Base-by-base conservation (phyloP, 2,329 filamentous ascomycete genomes). In the Talaromyces amestolkiae region DNA sequence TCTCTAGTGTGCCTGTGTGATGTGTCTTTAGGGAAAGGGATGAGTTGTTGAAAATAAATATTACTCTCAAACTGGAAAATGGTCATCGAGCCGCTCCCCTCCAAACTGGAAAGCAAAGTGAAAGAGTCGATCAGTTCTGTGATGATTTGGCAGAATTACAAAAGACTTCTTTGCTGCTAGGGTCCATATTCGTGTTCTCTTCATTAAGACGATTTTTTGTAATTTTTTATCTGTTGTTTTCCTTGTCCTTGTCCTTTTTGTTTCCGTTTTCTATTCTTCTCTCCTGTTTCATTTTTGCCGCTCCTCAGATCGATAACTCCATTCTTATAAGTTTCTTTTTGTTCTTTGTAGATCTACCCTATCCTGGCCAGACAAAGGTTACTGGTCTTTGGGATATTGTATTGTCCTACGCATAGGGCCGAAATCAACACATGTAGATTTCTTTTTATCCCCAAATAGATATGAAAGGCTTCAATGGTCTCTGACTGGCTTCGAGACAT, bases 31-130 rank as follows among this genome's bases (percentile, higher is more conserved):
- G 22, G 56, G 56, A 45, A 59, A 27, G 19, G 56, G 37, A 59
- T 11, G 37, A 59, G 56, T 19, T 41, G 37, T 43, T 58, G 61
- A 56, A 63, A 63, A 63, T 63, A 63, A 63, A 63, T 63, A 63
- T 63, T 58, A 63, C 53, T 63, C 27, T 63, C 61, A 58, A 58
- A 58, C 37, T 63, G 61, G 31, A 58, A 63, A 54, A 56, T 35
- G 61, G n/a, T 47, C n/a, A 49, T 56, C 47, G 49, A 58, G 51
- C 19, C 39, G 3, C 33, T 13, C 31, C 11, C 11, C 33, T n/a
- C 8, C 61, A 58, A 63, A 24, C 24, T 11, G 51, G 41, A 58
- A 45, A 33, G 56, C 56, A 33, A 45, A 43, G 37, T 5, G 49
- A 56, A 45, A 63, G 27, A 63, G 61, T 63, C 61, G 51, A 31